A percentile compares a stretch with the other conserved stretches of the same genome.
These are phyloP conservation scores for Chiua virens DNA, from an alignment of 768 basidiomycete species.

Conservation along the genomic window DNA sequence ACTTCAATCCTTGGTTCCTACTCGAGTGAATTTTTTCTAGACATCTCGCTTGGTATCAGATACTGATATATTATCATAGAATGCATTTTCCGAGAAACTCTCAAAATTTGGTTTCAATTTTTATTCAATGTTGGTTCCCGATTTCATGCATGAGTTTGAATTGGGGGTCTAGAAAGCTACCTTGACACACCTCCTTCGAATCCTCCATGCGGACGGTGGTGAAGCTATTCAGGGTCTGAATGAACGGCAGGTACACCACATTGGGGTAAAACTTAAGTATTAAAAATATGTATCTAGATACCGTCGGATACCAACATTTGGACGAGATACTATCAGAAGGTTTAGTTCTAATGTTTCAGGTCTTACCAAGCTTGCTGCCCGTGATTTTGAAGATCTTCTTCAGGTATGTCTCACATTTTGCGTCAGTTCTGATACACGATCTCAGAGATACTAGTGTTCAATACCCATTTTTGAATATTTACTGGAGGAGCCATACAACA, in stretches of 20 bases:
- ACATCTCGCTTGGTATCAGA: too few species aligned
- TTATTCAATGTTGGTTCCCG: slow-evolving; percentile 24
- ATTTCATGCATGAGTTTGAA: slow-evolving; percentile 35
- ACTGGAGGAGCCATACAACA: slow-evolving; percentile 13
- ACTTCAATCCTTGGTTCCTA: too few species aligned
- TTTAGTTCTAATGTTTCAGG: slow-evolving; percentile 36
- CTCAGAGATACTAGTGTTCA: slow-evolving; percentile 20
- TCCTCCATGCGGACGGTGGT: slow-evolving; percentile 23
- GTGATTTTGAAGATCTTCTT: slow-evolving; percentile 40
- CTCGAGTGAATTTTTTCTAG: too few species aligned
- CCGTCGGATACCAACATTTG: slow-evolving; percentile 31
- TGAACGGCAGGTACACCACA: slow-evolving; percentile 11
- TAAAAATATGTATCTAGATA: slow-evolving; percentile 15
- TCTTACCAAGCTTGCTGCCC: slow-evolving; percentile 36
- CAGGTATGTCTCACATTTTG: slow-evolving; percentile 26
- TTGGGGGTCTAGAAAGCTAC: slow-evolving; percentile 33
- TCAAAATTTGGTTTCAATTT: slow-evolving; percentile 24
- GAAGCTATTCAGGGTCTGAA: slow-evolving; percentile 26
- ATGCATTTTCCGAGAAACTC: slow-evolving; percentile 28
- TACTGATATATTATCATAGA: slow-evolving; percentile 7
- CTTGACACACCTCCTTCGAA: slow-evolving; percentile 6
- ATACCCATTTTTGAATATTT: slow-evolving; percentile 38
- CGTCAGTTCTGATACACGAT: too few species aligned
- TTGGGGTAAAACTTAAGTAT: not conserved
- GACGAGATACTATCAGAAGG: slow-evolving; percentile 26